Base-by-base conservation (phyloP, 78 protist species). In the Dictyostelium citrinum region DNA sequence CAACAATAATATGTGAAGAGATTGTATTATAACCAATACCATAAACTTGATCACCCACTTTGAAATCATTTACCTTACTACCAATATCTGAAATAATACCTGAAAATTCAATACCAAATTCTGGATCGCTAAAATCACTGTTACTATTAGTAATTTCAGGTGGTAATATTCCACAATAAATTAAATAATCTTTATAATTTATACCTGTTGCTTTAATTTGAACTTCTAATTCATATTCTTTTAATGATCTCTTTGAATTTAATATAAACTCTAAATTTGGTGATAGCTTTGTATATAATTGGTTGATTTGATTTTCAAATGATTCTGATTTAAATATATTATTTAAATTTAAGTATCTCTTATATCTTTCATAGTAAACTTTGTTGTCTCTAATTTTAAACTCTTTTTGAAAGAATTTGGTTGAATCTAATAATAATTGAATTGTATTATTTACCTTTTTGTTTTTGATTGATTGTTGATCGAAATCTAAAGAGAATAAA, bases 131-230 rank as follows among this genome's bases (percentile, higher is more conserved):
- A 1, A 17, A 7, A 33, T 75, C 61, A 22, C 33, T 58, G 22
- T 75, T 41, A 22, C 2, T 22, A 33, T 17, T 22, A 6, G 10
- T n/a, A 2, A 41, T 14, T 43, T 75, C 49, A 14, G 81, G 49
- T 58, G 90, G 39, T 17, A 71, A 24, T 2, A 83, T n/a, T 43
- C 90, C 90, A 49, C 51, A 39, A 49, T 83, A 81, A 78, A 72
- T 24, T 68, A 91, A n/a, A 39, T 60, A 46, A 60, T 91, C 95
- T 39, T 67, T 46, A 49, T 77, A 91, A 46, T 71, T 91, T 6
- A 91, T 37, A 61, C 92, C 92, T 0, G 84, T 43, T 3, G 92
- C 49, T 39, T 22, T 58, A 16, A 85, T 84, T 45, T 85, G 51
- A n/a, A 85, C 67, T 17, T 85, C 92, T 17, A 85, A 22, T 77